Conservation (phyloP, 257 asterid genomes). For the Misopates orontium region DNA sequence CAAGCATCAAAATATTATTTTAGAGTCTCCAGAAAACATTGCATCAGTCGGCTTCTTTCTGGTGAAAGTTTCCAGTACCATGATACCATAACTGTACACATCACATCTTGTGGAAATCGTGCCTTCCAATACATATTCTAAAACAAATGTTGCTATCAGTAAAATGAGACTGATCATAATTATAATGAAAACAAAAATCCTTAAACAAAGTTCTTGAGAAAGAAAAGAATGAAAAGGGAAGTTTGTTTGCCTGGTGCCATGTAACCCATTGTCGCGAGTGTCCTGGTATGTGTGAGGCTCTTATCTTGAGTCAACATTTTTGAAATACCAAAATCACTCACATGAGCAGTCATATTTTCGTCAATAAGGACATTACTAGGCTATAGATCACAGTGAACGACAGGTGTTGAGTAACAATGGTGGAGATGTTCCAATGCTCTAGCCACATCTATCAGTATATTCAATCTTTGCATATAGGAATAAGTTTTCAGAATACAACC, state of each 20-base stretch:
- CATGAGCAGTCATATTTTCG: no score
- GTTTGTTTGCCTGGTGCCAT: conserved; percentile 15
- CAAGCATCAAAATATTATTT: no score
- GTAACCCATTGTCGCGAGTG: conserved; percentile 1
- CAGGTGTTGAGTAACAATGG: no score
- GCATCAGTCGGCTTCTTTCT: not conserved
- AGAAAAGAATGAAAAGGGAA: not conserved
- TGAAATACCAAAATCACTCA: no score
- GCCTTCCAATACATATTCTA: not conserved
- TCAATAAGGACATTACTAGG: no score
- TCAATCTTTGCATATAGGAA: conserved; percentile 3
- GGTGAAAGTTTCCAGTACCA: not conserved
- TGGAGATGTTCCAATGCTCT: conserved; percentile 4
- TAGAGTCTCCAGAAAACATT: not conserved
- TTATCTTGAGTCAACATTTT: no score
- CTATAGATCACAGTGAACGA: no score
- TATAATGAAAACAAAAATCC: no score
- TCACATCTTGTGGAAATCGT: not conserved
- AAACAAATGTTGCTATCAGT: not conserved
- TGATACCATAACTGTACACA: no score
- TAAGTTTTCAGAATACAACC: conserved; percentile 1
- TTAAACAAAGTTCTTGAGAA: no score
- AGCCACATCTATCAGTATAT: conserved; percentile 2
- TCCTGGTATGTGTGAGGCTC: not conserved
- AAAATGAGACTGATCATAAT: no score